Base-by-base conservation (phyloP, 169 alveolate genomes). In the Eimeria acervulina region DNA sequence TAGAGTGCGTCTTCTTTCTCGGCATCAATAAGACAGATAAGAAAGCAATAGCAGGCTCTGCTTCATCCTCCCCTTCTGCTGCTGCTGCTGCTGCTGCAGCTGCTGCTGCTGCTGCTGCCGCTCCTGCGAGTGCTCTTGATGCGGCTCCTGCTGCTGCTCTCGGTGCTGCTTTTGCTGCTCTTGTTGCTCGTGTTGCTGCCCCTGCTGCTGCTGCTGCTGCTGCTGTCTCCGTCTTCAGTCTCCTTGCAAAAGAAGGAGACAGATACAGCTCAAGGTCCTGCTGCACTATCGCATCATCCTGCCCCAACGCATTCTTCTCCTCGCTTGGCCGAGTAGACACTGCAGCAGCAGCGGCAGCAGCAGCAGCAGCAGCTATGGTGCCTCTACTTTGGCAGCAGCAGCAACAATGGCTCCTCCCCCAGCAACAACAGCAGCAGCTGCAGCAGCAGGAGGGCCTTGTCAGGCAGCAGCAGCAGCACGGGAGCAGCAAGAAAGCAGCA, bases 251-350 rank as follows among this genome's bases (percentile, higher is more conserved):
- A 1, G 28, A 8, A 42, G 74, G 26, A 26, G 87, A 52, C 28
- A 90, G 6, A 38, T 44, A 55, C 3, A 70, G 1, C 2, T 13
- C 66, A 6, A 90, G 21, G 2, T 42, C 90, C 38, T 90, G 95
- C 44, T 89, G 84, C 59, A 89, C 84, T 1, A 66, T 84, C n/a
- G 95, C 95, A 12, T 89, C 95, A 36, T 89, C 95, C 87, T 61
- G 85, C 10, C 95, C 83, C 23, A 89, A 5, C 2, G 95, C 85
- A 38, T 61, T 61, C 38, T 17, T 21, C 47, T 47, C 51, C 74
- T 15, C 55, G 84, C 88, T 42, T 28, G 95, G 55, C 10, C 95
- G 85, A 6, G 95, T 89, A 52, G 33, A 28, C 26, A 89, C 95
- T 89, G 87, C 74, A 42, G 42, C 95, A 19, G 61, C 88, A 78